Base-by-base conservation (phyloP, 768 basidiomycete species). In the Suillus tomentosus region DNA sequence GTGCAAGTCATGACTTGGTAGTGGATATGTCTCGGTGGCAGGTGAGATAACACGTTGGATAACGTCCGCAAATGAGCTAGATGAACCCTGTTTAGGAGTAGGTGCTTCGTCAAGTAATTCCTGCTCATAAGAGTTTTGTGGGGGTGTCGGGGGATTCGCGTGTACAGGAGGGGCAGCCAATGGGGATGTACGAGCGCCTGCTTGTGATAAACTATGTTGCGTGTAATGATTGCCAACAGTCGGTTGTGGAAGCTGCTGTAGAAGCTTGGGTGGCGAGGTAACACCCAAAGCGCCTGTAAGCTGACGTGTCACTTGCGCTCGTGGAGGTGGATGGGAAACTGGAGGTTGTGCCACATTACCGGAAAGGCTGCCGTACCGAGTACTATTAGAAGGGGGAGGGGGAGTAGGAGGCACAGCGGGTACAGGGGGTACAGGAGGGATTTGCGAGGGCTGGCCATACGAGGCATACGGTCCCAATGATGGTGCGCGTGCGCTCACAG, bases 401-500 rank as follows among this genome's bases (percentile, higher is more conserved):
- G 24, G 55, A 11, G 39, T 4, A 27, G 47, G n/a, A 19, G 62
- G 51, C n/a, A 64, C 57, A 5, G 70, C 69, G 3, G 71, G 70
- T 6, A 63, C 57, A 5, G 70, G 69, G 2, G 71, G 69, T 1
- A 70, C 66, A 14, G 73, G 69, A 50, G 71, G 67, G 13, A 67
- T 62, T 24, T 54, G 45, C 55, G 65, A 61, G 11, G 70, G 60
- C 43, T 68, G 48, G 34, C 57, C 62, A 39, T 67, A 62, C 10
- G 56, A 54, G 11, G 42, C 47, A 43, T 66, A 60, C n/a, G 60
- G 61, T 6, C 58, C 54, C 15, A 51, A 36, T 3, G 63, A 60
- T 11, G 72, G 67, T 22, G 70, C 56, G 31, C 74, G 72, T 27
- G 69, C 66, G 53, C 68, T 69, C 22, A 63, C 69, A 17, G 71